These are phyloP conservation scores for Antarctomyces pellizariae DNA, from an alignment of 495 filamentous ascomycete genomes.

Conservation along the genomic window DNA sequence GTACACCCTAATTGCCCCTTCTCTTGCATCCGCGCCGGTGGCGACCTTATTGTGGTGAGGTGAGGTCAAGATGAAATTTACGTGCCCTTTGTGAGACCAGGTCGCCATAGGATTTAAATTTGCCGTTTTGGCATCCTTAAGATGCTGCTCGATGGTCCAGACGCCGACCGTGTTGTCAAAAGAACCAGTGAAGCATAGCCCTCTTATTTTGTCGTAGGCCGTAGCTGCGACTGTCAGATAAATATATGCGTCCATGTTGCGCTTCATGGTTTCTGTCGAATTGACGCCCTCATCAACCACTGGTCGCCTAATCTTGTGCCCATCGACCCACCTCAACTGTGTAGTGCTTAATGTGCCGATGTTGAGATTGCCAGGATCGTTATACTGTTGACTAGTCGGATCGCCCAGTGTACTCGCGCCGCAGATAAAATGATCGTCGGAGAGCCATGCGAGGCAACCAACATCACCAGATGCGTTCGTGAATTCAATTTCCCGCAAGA, in stretches of 20 bases:
- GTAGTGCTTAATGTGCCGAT: slow-evolving; percentile 36
- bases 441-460: slow-evolving; percentile 28
- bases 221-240: slow-evolving; percentile 61
- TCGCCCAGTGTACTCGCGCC: slow-evolving; percentile 59
- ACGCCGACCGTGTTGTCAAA: slow-evolving; percentile 63
- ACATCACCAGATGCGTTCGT: slow-evolving; percentile 36
- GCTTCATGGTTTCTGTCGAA: slow-evolving; percentile 28
- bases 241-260: slow-evolving; percentile 41
- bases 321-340: slow-evolving; percentile 36
- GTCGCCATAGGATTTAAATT: slow-evolving; percentile 20
- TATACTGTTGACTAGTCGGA: slow-evolving; percentile 60
- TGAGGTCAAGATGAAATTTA: slow-evolving; percentile 47
- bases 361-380: slow-evolving; percentile 52
- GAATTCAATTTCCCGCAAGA: slow-evolving; percentile 23
- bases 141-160: slow-evolving; percentile 34
- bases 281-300: slow-evolving; percentile 25
- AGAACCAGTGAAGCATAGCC: slow-evolving; percentile 47
- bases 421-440: slow-evolving; percentile 24
- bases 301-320: slow-evolving; percentile 41
- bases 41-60: slow-evolving; percentile 20
- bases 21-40: slow-evolving; percentile 25
- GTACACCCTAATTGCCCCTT: slow-evolving; percentile 26
- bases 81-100: slow-evolving; percentile 38
- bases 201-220: slow-evolving; percentile 34
- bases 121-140: slow-evolving; percentile 18